Base-by-base conservation (phyloP, 2,329 filamentous ascomycete genomes). In the Paraconiothyrium brasiliense region DNA sequence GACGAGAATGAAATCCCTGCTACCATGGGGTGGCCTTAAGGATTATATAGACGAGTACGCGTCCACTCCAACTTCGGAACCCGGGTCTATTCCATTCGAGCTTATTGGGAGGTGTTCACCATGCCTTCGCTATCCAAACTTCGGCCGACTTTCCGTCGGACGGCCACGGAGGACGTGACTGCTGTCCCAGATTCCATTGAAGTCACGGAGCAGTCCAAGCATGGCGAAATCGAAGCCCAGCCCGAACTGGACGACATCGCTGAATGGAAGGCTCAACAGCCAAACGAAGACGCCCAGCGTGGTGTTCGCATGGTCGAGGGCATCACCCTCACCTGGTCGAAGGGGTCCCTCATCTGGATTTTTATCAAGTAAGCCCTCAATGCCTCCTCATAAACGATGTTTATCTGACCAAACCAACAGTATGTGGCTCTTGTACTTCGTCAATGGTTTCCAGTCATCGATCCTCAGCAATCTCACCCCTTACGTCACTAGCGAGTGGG, bases 391-490 rank as follows among this genome's bases (percentile, higher is more conserved):
- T 20, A 20, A 20, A 20, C 20, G 20, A 20, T 20, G 46, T 27
- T 11, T 44, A 4, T 44, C 57, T 10, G n/a, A 37, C 30, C 3
- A 41, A 35, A 11, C 8, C n/a, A 30, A 7, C 54, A 83, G 81
- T 41, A 77, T 85, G 51, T 84, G 80, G 64, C 61, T 84, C 2
- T 78, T 83, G 62, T 80, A 81, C 49, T 82, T 85, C 59, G 80
- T 82, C 66, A 84, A 85, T 47, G 83, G 80, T 22, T 69, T 84
- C 49, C 76, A 83, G 61, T 74, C 81, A 54, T 74, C 75, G 49
- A 78, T 80, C 44, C 78, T 81, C 35, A 70, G 74, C 54, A 78
- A 78, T 5, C 64, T 81, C 43, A 73, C 73, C 5, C 70, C 76
- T 2, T 81, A 72, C 58, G 80, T 84, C 61, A 49, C 56, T 22